Evolutionary conservation across 768 basidiomycete species (phyloP), one percentile per base, ranked within the genome.

Genomic region (Galerina sulciceps): DNA sequence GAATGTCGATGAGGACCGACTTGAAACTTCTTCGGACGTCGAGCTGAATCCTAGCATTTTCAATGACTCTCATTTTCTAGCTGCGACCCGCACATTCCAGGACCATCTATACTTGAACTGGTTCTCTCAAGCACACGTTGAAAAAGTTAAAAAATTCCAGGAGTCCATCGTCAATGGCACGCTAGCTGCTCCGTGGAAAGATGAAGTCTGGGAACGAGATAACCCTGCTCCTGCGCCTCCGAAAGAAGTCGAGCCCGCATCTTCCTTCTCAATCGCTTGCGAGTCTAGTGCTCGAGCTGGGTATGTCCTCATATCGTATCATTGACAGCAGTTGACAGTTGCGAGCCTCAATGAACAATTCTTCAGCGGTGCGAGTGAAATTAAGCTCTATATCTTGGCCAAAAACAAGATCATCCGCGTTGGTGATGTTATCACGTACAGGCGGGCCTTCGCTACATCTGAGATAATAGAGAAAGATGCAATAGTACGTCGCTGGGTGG

Each of bases 111-210:
- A 72, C 63, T 78, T 80, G 0, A 76, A 79, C 47, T 86, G 82
- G 81, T 71, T 83, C 47, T 77, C 80, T 1, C 73, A 77, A 35
- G 64, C 76, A 1, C 82, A 85, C 53, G 52, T 55, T 11, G 75
- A 73, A 35, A 77, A 78, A 54, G 74, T 85, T 10, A 59, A 66
- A 22, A 69, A 75, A 59, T 86, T 80, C 65, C 58, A 76, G 43
- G 70, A 73, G 14, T 83, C 81, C 15, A 73, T 85, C 18, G 60
- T 62, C 2, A 65, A 74, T 13, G 85, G 85, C 1, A 77, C 72
- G 8, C 54, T 85, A 35, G 79, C 83, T 31, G 85, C 80, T 11
- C 77, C 82, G 38, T 87, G 85, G 85, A 88, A 88, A 65, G 86
- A 88, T 64, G 83, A 87, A 35, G 78, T 75, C 35, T 88, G 86